These are phyloP conservation scores for Anaeramoeba flamelloides DNA, from an alignment of 78 protist species.

Conservation along the genomic window DNA sequence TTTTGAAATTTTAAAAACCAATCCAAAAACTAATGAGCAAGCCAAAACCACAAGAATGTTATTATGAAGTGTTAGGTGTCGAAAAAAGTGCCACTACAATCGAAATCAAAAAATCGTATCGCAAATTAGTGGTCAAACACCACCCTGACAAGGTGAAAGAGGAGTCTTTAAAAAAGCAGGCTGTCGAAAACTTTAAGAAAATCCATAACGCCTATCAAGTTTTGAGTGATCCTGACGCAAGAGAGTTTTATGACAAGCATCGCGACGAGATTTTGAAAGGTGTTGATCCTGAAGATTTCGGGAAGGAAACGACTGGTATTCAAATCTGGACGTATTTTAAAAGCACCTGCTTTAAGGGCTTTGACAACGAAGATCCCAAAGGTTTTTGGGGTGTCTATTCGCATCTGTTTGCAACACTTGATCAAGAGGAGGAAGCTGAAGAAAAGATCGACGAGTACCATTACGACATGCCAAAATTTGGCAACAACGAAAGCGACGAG, in stretches of 20 bases:
- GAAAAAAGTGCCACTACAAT: not conserved
- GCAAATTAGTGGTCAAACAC: not conserved
- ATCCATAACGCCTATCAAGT: not conserved
- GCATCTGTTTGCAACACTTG: not conserved
- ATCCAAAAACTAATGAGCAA: no score
- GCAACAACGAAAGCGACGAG: not conserved
- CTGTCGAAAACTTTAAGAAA: not conserved
- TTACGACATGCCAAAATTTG: not conserved
- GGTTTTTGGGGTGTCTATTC: not conserved
- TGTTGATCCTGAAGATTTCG: no score
- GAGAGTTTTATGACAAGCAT: not conserved
- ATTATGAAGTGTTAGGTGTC: not conserved
- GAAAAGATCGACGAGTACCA: not conserved
- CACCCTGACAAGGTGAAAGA: not conserved
- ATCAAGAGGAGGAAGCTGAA: not conserved
- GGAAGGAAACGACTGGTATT: not conserved
- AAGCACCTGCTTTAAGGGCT: not conserved
- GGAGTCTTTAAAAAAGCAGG: not conserved
- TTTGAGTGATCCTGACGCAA: not conserved
- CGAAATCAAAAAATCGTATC: not conserved
- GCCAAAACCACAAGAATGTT: not conserved
- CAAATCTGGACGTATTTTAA: not conserved
- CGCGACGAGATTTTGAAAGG: not conserved
- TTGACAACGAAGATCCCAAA: not conserved
- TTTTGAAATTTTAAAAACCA: no score